Conservation (phyloP, 345 rosid genomes). For the Lagerstroemia speciosa region DNA sequence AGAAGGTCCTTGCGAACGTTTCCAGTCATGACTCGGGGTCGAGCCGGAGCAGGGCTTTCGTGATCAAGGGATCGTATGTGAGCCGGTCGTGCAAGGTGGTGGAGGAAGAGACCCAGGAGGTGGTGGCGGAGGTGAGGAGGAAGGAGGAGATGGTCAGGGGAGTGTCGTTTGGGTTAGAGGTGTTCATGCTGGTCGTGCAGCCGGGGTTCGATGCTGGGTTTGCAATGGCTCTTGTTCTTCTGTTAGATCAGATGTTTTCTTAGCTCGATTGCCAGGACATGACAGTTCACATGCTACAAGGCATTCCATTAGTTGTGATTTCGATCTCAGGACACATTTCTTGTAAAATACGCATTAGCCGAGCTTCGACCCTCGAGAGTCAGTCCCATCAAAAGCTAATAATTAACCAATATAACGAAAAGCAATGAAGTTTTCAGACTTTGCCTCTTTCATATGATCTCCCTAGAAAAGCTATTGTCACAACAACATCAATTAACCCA, state of each 20-base stretch:
- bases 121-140: conserved; percentile 63
- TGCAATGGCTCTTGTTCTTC: conserved; percentile 73
- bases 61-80: conserved; percentile 61
- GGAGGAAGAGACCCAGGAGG: conserved; percentile 33
- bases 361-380: no score
- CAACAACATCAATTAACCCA: no score
- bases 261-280: conserved; percentile 7
- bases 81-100: conserved; percentile 58
- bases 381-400: no score
- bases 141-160: conserved; percentile 44
- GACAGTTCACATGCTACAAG: no score
- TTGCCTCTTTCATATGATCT: no score
- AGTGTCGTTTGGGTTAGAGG: conserved; percentile 51
- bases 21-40: conserved; percentile 18
- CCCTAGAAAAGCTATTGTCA: no score
- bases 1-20: conserved; percentile 28
- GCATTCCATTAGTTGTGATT: no score
- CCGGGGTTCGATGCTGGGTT: conserved; percentile 49
- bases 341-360: no score
- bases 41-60: conserved; percentile 28
- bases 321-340: no score
- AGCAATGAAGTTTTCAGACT: no score
- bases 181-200: conserved; percentile 52
- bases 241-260: conserved; percentile 72
- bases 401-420: no score